A percentile compares a stretch with the other conserved stretches of the same genome.
Evolutionary conservation across 495 filamentous ascomycete genomes (phyloP).

Genomic region (Articulospora tetracladia): DNA sequence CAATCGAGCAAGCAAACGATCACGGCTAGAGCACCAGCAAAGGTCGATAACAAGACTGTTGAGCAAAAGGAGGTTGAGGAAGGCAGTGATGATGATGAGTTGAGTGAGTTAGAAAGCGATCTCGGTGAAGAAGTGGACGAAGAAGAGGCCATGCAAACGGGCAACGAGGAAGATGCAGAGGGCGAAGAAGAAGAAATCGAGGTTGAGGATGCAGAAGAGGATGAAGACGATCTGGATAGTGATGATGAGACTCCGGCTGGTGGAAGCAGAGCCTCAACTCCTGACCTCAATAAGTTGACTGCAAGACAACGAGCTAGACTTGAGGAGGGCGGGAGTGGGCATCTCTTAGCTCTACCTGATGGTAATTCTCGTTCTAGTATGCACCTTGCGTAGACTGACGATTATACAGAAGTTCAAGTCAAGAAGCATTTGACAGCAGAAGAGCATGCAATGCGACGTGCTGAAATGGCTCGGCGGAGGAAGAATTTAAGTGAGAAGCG

Average conservation of each 20-base stretch:
- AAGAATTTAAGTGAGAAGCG: conserved; percentile 98
- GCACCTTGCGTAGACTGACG: conserved; percentile 5
- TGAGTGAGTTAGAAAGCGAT: conserved; percentile 43
- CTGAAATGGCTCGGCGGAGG: conserved; percentile 91
- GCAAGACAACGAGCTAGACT: conserved; percentile 76
- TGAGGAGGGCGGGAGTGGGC: conserved; percentile 65
- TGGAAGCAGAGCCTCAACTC: conserved; percentile 60
- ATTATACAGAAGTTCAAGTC: conserved; percentile 71
- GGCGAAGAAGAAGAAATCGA: conserved; percentile 38
- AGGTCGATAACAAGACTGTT: conserved; percentile 16
- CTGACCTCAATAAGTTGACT: conserved; percentile 82
- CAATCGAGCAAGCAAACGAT: conserved; percentile 18
- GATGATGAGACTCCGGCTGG: conserved; percentile 55
- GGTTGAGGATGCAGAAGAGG: conserved; percentile 55
- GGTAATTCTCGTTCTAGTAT: conserved; percentile 35
- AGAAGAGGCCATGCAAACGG: conserved; percentile 34
- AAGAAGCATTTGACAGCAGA: conserved; percentile 93
- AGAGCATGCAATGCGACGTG: conserved; percentile 89
- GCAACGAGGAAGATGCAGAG: conserved; percentile 39
- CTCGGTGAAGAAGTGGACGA: conserved; percentile 31
- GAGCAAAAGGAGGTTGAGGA: conserved; percentile 21
- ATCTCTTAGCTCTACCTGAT: conserved; percentile 83
- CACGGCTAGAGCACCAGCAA: conserved; percentile 14
- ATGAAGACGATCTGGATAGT: conserved; percentile 62
- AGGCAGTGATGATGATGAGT: conserved; percentile 42